phyloP scores from a whole-genome alignment of 2,329 filamentous ascomycete genomes.

The Magnaporthiopsis rhizophila region DNA sequence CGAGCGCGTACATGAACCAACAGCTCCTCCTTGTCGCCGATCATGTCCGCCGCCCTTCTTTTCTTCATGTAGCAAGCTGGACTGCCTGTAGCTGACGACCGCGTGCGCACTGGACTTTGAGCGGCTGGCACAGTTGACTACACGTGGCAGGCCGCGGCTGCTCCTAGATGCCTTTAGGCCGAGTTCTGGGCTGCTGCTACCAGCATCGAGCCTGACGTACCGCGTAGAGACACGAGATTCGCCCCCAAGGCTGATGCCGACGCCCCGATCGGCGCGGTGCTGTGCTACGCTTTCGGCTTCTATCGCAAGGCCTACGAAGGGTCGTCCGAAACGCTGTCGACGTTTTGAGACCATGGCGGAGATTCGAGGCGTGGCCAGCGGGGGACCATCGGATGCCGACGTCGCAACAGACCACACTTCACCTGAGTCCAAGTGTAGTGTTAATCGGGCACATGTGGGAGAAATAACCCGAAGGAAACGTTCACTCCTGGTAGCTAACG shows the following conservation, averaged over 20 bases:
- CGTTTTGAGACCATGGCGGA: not conserved
- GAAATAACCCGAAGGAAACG: no score
- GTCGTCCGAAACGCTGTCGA: not conserved
- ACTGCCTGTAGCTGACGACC: not conserved
- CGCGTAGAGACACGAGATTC: not conserved
- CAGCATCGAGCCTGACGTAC: not conserved
- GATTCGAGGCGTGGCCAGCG: not conserved
- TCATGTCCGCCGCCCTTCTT: not conserved
- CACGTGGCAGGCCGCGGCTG: not conserved
- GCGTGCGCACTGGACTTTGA: not conserved
- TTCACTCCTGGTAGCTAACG: no score
- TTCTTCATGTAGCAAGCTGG: conserved; percentile 12
- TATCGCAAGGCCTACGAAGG: not conserved
- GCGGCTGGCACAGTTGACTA: not conserved
- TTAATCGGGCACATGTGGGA: no score
- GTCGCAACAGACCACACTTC: not conserved
- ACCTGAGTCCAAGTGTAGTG: no score
- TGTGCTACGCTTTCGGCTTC: not conserved
- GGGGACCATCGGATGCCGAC: not conserved
- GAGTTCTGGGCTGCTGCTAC: not conserved
- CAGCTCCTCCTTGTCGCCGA: conserved; percentile 1
- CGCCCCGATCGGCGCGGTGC: not conserved
- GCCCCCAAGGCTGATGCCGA: not conserved
- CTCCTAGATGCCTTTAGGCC: not conserved
- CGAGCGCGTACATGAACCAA: conserved; percentile 9